A percentile compares a stretch with the other conserved stretches of the same genome.
phyloP scores from a whole-genome alignment of 805 yeast genomes.

The Pichia kluyveri region DNA sequence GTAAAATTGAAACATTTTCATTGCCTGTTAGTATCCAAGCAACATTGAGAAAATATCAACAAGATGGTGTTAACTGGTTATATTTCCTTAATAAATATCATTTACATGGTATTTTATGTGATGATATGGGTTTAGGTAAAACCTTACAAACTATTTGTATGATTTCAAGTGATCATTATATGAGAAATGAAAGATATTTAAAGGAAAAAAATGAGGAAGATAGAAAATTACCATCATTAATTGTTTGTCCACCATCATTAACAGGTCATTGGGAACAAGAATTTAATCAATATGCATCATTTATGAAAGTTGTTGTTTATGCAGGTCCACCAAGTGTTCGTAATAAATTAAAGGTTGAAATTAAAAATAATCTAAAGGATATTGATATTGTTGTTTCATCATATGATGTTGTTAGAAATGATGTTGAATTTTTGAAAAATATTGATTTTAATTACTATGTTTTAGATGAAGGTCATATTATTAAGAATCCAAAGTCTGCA shows the following conservation, averaged over 20 bases:
- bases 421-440: conserved; percentile 50
- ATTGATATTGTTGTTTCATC: conserved; percentile 87
- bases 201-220: conserved; percentile 55
- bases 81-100: conserved; percentile 92
- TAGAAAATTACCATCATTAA: conserved; percentile 71
- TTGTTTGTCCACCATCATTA: conserved; percentile 93
- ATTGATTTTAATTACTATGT: conserved; percentile 88
- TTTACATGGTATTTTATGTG: conserved; percentile 94
- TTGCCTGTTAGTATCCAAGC: conserved; percentile 91
- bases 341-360: conserved; percentile 39
- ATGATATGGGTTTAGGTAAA: conserved; percentile 98
- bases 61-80: conserved; percentile 97
- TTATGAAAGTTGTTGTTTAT: conserved; percentile 71
- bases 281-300: conserved; percentile 81
- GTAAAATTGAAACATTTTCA: conserved; percentile 78
- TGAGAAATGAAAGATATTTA: conserved; percentile 63
- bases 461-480: conserved; percentile 95
- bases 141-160: conserved; percentile 96
- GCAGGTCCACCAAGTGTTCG: conserved; percentile 88
- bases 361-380: conserved; percentile 31
- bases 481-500: conserved; percentile 84
- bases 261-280: conserved; percentile 99
- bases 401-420: conserved; percentile 94
- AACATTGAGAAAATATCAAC: conserved; percentile 88
- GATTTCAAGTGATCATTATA: conserved; percentile 89